These are phyloP conservation scores for Heteromeles arbutifolia DNA, from an alignment of 306 rosid genomes.

Conservation along the genomic window DNA sequence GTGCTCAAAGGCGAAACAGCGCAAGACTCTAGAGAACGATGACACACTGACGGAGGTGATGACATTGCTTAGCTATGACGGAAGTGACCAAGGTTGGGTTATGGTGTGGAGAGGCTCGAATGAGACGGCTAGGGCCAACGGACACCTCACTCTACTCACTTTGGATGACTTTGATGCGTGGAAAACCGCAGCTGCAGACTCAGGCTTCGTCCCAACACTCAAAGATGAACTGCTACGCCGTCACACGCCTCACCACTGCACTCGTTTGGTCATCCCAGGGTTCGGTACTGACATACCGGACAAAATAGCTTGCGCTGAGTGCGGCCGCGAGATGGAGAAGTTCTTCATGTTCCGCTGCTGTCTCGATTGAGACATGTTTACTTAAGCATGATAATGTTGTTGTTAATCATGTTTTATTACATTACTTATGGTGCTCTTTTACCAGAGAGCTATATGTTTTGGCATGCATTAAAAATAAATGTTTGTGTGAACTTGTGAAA, in stretches of 20 bases:
- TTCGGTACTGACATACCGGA: conserved; percentile 56
- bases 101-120: conserved; percentile 41
- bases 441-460: background rate
- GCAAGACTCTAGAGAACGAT: conserved; percentile 48
- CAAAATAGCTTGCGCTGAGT: conserved; percentile 71
- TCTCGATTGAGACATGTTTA: conserved; percentile 17
- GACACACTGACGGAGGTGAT: conserved; percentile 56
- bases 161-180: conserved; percentile 37
- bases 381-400: background rate
- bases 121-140: conserved; percentile 64
- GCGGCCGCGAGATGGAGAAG: conserved; percentile 85
- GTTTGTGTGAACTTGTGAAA: background rate
- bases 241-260: conserved; percentile 67
- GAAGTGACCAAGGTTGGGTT: conserved; percentile 78
- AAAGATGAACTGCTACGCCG: conserved; percentile 18
- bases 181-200: conserved; percentile 16
- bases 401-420: background rate
- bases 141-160: conserved; percentile 35
- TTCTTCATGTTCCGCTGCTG: conserved; percentile 89
- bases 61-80: conserved; percentile 71
- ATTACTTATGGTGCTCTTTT: background rate
- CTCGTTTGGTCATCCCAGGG: conserved; percentile 67
- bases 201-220: conserved; percentile 43
- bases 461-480: background rate
- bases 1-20: conserved; percentile 51